Percentiles rank a stretch among this genome's conserved stretches.
phyloP scores from a whole-genome alignment of 805 yeast genomes.

The Kuraishia piskuri region DNA sequence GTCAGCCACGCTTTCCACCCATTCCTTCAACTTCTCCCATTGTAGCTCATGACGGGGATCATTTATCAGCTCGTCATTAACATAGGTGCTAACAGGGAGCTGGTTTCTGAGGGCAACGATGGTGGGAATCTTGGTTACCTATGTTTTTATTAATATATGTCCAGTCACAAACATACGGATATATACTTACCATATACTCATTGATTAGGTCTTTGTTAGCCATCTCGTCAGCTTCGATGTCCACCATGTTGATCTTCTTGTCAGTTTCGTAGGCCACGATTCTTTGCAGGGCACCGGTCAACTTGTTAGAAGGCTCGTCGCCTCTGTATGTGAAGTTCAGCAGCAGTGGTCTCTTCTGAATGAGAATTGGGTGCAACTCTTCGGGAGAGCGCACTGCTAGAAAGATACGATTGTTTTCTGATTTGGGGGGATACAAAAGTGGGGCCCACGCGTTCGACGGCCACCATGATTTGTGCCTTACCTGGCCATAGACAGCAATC shows the following conservation, averaged over 20 bases:
- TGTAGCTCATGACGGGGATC: slow-evolving; percentile 28
- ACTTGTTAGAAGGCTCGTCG: slow-evolving; percentile 49
- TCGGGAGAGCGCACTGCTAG: slow-evolving; percentile 40
- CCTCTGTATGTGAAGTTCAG: slow-evolving; percentile 67
- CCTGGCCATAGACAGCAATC: slow-evolving; percentile 16
- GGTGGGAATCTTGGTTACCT: slow-evolving; percentile 48
- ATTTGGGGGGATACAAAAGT: slow-evolving; percentile 25
- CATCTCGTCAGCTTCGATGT: slow-evolving; percentile 60
- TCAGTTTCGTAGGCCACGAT: slow-evolving; percentile 40
- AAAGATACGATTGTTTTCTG: slow-evolving; percentile 33
- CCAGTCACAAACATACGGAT: too few relatives aligned
- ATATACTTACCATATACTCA: slow-evolving; percentile 15
- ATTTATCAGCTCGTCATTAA: slow-evolving; percentile 18
- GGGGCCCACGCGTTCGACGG: slow-evolving; percentile 18
- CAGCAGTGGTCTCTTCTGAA: slow-evolving; percentile 52
- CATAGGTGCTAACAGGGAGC: slow-evolving; percentile 37
- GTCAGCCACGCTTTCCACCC: slow-evolving; percentile 34
- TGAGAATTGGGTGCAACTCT: slow-evolving; percentile 49
- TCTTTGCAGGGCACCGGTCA: slow-evolving; percentile 53
- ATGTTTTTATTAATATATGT: slow-evolving; percentile 23
- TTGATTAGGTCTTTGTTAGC: slow-evolving; percentile 51
- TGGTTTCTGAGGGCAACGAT: slow-evolving; percentile 62
- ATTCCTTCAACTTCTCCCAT: slow-evolving; percentile 31
- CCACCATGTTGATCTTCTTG: slow-evolving; percentile 52
- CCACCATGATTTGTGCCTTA: slow-evolving; percentile 16